phyloP scores from a whole-genome alignment of 2,329 filamentous ascomycete genomes.

The Alternaria arbusti region DNA sequence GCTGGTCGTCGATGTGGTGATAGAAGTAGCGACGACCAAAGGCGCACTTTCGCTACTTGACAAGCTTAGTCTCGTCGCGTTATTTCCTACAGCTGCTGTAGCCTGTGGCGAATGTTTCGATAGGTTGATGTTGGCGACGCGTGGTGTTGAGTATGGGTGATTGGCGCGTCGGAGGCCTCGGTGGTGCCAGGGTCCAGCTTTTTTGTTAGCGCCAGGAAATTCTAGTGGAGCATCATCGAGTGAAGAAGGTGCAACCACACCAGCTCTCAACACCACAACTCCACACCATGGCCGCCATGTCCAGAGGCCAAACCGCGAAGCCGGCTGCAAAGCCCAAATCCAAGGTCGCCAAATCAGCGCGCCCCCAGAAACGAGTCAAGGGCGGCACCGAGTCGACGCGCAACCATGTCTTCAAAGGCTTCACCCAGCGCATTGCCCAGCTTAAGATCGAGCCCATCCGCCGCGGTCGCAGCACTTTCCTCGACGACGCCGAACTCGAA shows the following conservation, averaged over 20 bases:
- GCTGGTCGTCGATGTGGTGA: neutral
- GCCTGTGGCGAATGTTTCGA: neutral
- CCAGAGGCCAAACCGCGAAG: constrained; percentile 40
- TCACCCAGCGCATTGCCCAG: constrained; percentile 86
- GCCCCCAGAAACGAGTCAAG: constrained; percentile 69
- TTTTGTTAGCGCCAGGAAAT: constrained; percentile 32
- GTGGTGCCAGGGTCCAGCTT: constrained; percentile 28
- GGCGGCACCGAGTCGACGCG: constrained; percentile 76
- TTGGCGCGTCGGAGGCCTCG: constrained; percentile 18
- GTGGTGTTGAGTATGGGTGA: constrained; percentile 21
- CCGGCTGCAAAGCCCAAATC: constrained; percentile 17
- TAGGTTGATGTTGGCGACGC: neutral
- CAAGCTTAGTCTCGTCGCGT: neutral
- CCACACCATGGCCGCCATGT: constrained; percentile 53
- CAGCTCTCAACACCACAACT: constrained; percentile 5
- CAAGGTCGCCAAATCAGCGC: constrained; percentile 31
- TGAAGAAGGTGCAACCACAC: neutral
- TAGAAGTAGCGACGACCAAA: neutral
- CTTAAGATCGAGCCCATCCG: constrained; percentile 94
- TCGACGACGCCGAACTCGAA: constrained; percentile 78
- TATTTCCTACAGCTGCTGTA: neutral
- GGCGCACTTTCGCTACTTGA: neutral
- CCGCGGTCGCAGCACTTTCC: constrained; percentile 81
- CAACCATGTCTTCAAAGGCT: constrained; percentile 89
- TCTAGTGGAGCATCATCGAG: constrained; percentile 33